phyloP scores from a whole-genome alignment of 805 yeast species.

The Jamesozyma gamospora region DNA sequence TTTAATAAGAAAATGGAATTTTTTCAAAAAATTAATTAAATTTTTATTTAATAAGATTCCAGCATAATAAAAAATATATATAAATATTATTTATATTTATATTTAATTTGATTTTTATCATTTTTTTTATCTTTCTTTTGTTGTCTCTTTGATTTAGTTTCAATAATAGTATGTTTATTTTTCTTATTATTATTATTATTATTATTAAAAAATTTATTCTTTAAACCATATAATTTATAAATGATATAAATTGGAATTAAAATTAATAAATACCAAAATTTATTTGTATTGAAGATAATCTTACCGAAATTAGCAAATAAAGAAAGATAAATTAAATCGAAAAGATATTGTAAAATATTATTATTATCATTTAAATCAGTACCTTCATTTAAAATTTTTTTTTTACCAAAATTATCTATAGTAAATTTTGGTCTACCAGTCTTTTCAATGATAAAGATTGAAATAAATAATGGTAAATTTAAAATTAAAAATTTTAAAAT shows the following conservation, averaged over 20 bases:
- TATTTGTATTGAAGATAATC: slow-evolving; percentile 36
- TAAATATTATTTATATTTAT: slow-evolving; percentile 19
- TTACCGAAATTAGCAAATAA: slow-evolving; percentile 38
- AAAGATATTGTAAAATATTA: slow-evolving; percentile 45
- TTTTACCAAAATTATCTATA: slow-evolving; percentile 1
- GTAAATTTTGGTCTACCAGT: slow-evolving; percentile 41
- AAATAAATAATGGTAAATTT: slow-evolving; percentile 28
- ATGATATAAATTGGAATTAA: slow-evolving; percentile 32
- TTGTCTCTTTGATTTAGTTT: slow-evolving; percentile 33
- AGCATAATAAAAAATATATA: neutral
- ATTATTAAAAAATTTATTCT: slow-evolving; percentile 17
- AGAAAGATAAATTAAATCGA: slow-evolving; percentile 46
- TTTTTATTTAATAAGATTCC: slow-evolving; percentile 13
- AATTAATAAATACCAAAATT: slow-evolving; percentile 37
- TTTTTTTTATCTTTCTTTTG: slow-evolving; percentile 33
- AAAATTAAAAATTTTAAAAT: slow-evolving; percentile 15
- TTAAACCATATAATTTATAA: slow-evolving; percentile 31
- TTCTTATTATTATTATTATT: neutral
- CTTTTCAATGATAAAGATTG: slow-evolving; percentile 37
- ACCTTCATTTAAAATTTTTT: slow-evolving; percentile 36
- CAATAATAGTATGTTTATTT: neutral
- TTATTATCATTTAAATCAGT: slow-evolving; percentile 36
- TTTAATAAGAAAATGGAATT: slow-evolving; percentile 15
- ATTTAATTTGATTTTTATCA: slow-evolving; percentile 27
- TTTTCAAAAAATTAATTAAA: slow-evolving; percentile 12